Conservation (phyloP, 306 rosid genomes). For the Gastrolobium villosum region DNA sequence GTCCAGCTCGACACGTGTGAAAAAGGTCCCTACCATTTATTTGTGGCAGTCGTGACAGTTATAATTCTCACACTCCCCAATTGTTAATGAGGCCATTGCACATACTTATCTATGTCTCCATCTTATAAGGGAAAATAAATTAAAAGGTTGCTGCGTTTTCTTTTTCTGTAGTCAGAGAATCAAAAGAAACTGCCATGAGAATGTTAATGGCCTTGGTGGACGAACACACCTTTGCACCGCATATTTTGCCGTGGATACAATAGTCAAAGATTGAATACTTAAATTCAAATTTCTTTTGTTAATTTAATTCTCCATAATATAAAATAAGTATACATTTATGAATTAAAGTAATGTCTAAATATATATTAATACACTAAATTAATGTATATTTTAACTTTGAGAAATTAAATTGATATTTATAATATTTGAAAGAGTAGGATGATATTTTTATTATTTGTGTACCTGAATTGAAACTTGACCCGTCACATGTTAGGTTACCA, state of each 20-base stretch:
- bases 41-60: neutral
- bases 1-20: slow-evolving; percentile 35
- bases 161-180: slow-evolving; percentile 4
- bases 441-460: neutral
- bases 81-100: slow-evolving; percentile 3
- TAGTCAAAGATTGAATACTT: neutral
- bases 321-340: too few relatives aligned
- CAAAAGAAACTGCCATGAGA: slow-evolving; percentile 26
- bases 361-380: too few relatives aligned
- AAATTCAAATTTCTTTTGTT: too few relatives aligned
- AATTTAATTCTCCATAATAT: too few relatives aligned
- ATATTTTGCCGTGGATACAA: slow-evolving; percentile 4
- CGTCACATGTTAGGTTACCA: neutral
- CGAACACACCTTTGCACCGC: neutral
- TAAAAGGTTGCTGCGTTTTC: slow-evolving; percentile 10
- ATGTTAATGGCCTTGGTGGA: neutral
- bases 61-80: neutral
- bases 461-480: neutral
- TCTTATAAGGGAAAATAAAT: neutral
- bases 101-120: slow-evolving; percentile 23
- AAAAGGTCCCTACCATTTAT: slow-evolving; percentile 34
- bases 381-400: too few relatives aligned
- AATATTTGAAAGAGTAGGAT: too few relatives aligned
- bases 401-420: too few relatives aligned
- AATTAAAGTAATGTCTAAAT: too few relatives aligned